phyloP scores from a whole-genome alignment of 306 rosid species.

The Rosa multiflora region DNA sequence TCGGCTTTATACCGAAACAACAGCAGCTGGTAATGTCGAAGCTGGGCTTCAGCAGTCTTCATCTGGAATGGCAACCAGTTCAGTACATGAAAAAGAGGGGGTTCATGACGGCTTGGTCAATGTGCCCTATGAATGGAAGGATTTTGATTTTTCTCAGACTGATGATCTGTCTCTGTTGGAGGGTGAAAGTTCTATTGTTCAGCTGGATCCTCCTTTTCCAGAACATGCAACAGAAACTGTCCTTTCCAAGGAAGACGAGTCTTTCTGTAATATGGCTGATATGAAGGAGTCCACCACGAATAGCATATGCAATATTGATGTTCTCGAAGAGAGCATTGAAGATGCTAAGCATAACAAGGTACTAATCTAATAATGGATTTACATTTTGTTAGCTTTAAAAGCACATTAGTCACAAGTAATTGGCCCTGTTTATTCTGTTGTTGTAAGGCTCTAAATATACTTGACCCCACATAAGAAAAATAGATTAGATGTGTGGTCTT shows the following conservation, averaged over 20 bases:
- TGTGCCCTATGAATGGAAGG: conserved; percentile 23
- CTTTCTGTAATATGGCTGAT: conserved; percentile 30
- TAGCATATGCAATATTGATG: conserved; percentile 41
- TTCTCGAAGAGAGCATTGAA: conserved; percentile 75
- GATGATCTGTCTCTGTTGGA: conserved; percentile 16
- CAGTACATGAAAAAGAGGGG: conserved; percentile 21
- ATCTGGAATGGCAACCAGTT: conserved; percentile 14
- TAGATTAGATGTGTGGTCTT: too few relatives aligned
- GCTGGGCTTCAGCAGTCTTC: conserved; percentile 23
- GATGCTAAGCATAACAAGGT: conserved; percentile 90
- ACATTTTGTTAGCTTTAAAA: conserved; percentile 11
- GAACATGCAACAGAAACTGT: conserved; percentile 20
- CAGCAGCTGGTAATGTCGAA: conserved; percentile 68
- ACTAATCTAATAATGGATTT: conserved; percentile 7
- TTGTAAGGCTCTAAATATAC: background rate
- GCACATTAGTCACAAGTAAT: background rate
- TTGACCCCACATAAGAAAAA: too few relatives aligned
- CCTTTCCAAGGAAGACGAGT: conserved; percentile 21
- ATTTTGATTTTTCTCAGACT: conserved; percentile 20
- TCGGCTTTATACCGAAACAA: conserved; percentile 92
- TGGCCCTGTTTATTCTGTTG: background rate
- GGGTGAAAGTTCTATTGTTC: conserved; percentile 29
- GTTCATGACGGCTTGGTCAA: conserved; percentile 5
- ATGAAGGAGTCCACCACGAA: conserved; percentile 32
- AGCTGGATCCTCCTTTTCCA: conserved; percentile 20